Conservation (phyloP, 192 early-diverging fungal genomes). For the Rhizophagus prolifer region DNA sequence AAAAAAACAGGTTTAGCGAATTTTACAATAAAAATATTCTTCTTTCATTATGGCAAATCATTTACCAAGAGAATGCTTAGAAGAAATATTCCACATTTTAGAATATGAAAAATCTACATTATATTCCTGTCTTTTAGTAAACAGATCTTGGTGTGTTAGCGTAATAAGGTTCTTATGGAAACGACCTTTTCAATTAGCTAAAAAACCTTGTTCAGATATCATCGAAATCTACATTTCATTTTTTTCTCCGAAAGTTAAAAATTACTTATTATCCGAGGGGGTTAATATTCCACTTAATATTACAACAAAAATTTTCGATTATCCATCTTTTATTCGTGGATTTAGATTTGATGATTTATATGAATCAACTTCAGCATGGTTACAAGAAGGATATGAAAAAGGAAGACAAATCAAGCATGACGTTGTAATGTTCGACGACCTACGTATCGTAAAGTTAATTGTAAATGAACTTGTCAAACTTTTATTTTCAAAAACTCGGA, state of each 20-base stretch:
- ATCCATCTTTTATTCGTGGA: neutral
- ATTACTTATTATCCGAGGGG: neutral
- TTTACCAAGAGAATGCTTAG: constrained; percentile 16
- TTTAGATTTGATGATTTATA: constrained; percentile 19
- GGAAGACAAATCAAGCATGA: neutral
- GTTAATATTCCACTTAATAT: too few species aligned
- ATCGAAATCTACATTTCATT: constrained; percentile 8
- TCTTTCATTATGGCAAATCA: neutral
- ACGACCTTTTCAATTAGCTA: constrained; percentile 8
- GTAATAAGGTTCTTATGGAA: neutral
- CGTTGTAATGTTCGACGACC: neutral
- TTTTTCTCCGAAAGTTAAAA: neutral
- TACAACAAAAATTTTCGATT: neutral
- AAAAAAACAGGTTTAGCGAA: too few species aligned
- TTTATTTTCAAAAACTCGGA: constrained; percentile 1
- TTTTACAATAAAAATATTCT: neutral
- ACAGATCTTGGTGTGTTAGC: neutral
- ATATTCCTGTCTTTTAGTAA: constrained; percentile 9
- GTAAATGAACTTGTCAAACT: constrained; percentile 8
- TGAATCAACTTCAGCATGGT: neutral
- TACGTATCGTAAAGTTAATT: neutral
- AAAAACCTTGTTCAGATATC: neutral
- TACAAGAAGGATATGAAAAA: constrained; percentile 11
- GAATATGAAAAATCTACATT: constrained; percentile 19
- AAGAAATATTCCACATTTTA: neutral